A percentile compares a stretch with the other conserved stretches of the same genome.
Evolutionary conservation across 1,284 basidiomycete genomes (phyloP).

Genomic region (Lignosus rhinocerotis): DNA sequence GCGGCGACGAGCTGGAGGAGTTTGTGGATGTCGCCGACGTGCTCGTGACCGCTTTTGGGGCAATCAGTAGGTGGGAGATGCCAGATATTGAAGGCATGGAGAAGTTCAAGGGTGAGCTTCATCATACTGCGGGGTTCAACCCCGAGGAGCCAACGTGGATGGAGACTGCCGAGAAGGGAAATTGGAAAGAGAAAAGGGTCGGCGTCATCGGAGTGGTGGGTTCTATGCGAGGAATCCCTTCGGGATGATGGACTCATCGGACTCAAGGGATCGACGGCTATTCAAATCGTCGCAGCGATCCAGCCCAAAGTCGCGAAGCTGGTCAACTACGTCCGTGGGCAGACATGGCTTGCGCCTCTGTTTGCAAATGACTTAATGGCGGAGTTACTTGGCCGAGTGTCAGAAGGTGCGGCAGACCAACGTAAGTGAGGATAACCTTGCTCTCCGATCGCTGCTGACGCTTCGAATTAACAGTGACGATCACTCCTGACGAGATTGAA

Average conservation of each 20-base stretch:
- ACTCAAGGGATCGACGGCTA: conserved; percentile 60
- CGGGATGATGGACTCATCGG: background rate
- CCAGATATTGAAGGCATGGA: conserved; percentile 56
- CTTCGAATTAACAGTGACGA: conserved; percentile 37
- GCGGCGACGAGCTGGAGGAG: conserved; percentile 39
- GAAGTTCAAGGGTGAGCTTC: conserved; percentile 48
- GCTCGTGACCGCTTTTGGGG: conserved; percentile 50
- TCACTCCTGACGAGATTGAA: conserved; percentile 54
- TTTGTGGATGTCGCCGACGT: conserved; percentile 54
- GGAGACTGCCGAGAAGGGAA: background rate
- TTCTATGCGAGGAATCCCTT: background rate
- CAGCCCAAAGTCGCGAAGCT: conserved; percentile 53
- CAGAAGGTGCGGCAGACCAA: conserved; percentile 34
- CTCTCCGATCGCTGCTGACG: background rate
- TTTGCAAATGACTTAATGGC: conserved; percentile 45
- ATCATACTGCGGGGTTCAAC: conserved; percentile 61
- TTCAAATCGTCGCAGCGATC: conserved; percentile 61
- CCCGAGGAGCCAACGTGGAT: conserved; percentile 34
- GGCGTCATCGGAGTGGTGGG: conserved; percentile 2
- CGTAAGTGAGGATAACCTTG: conserved; percentile 36
- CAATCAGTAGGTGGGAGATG: conserved; percentile 56
- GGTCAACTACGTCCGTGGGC: conserved; percentile 58
- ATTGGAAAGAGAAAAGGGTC: conserved; percentile 4
- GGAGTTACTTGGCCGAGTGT: conserved; percentile 39
- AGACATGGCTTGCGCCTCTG: conserved; percentile 58